These are phyloP conservation scores for Tulasnella sp. DNA, from an alignment of 768 basidiomycete species.

Conservation along the genomic window DNA sequence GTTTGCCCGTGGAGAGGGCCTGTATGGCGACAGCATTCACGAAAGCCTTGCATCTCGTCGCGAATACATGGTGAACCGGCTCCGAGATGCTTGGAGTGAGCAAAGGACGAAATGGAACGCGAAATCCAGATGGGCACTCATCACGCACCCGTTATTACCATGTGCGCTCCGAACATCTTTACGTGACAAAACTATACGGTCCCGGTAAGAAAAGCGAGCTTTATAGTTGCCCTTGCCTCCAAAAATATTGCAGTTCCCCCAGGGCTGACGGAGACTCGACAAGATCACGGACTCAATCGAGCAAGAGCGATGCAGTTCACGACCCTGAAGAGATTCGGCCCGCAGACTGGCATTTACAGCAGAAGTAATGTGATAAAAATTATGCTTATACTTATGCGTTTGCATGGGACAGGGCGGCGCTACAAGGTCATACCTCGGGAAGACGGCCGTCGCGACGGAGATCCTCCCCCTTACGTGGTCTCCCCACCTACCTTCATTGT, in stretches of 20 bases:
- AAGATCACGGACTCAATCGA: too few relatives aligned
- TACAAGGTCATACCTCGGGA: too few relatives aligned
- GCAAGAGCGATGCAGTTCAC: not conserved
- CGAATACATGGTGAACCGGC: not conserved
- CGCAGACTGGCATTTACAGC: too few relatives aligned
- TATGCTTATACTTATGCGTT: too few relatives aligned
- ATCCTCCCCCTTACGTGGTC: too few relatives aligned
- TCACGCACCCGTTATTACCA: not conserved
- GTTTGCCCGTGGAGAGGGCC: slow-evolving; percentile 9
- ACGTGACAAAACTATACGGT: not conserved
- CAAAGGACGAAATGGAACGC: not conserved
- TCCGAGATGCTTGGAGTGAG: not conserved
- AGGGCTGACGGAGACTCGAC: too few relatives aligned
- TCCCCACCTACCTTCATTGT: too few relatives aligned
- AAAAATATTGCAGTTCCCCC: too few relatives aligned
- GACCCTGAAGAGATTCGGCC: too few relatives aligned
- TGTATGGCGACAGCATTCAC: not conserved
- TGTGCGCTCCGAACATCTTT: not conserved
- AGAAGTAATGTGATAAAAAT: too few relatives aligned
- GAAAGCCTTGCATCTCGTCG: not conserved
- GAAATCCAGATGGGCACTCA: not conserved
- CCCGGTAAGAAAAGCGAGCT: not conserved
- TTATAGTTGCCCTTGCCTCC: not conserved
- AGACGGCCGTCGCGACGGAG: too few relatives aligned
- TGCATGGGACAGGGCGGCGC: too few relatives aligned